Percentiles rank a stretch among this genome's conserved stretches.
These are phyloP conservation scores for Papilionanthe hybrid DNA, from an alignment of 116 monocot species.

Conservation along the genomic window DNA sequence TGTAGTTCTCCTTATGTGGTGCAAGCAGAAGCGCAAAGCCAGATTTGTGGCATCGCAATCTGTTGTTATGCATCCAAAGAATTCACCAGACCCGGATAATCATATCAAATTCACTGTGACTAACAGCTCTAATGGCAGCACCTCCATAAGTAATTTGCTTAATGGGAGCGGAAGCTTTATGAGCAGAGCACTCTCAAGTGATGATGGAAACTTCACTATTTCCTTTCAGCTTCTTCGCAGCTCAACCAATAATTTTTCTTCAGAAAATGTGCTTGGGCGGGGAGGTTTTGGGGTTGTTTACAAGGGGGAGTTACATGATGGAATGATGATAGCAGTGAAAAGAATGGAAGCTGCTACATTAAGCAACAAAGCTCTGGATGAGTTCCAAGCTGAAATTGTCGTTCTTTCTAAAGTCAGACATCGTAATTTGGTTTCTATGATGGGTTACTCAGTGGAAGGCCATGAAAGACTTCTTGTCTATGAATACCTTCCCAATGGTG, in stretches of 20 bases:
- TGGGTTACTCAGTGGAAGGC: conserved; percentile 69
- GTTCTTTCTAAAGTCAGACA: conserved; percentile 81
- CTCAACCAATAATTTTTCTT: conserved; percentile 53
- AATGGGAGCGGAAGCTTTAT: neutral
- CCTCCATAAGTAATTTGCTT: neutral
- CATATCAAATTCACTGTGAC: conserved; percentile 30
- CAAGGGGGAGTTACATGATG: conserved; percentile 69
- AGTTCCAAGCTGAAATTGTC: conserved; percentile 76
- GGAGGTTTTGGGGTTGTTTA: conserved; percentile 92
- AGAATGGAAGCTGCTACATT: conserved; percentile 65
- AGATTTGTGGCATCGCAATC: conserved; percentile 21
- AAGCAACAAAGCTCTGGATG: conserved; percentile 62
- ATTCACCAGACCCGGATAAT: conserved; percentile 35
- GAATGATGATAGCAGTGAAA: conserved; percentile 78
- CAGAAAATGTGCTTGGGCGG: conserved; percentile 67
- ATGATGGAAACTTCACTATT: conserved; percentile 37
- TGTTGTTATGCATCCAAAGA: conserved; percentile 48
- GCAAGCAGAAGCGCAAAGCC: conserved; percentile 18
- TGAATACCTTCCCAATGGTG: conserved; percentile 78
- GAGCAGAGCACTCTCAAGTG: conserved; percentile 3
- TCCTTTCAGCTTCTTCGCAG: conserved; percentile 61
- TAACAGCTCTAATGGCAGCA: conserved; percentile 14
- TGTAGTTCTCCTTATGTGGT: conserved; percentile 18
- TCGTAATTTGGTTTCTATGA: conserved; percentile 67
- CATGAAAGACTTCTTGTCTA: conserved; percentile 75